Conservation (phyloP, 2,329 filamentous ascomycete species). For the Cryphonectria naterciae region DNA sequence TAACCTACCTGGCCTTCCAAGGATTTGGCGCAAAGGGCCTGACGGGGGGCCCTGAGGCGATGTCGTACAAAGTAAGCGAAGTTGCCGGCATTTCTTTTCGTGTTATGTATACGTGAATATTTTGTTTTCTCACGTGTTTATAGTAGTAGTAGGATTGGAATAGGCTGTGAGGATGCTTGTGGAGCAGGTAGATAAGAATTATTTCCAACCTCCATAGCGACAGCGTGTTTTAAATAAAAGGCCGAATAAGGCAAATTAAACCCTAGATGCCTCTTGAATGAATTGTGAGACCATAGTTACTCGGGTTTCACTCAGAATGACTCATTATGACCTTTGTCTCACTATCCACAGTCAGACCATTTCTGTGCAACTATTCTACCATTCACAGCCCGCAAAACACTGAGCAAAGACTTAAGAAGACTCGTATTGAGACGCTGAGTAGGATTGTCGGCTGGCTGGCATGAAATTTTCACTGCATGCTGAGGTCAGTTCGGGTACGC, state of each 20-base stretch:
- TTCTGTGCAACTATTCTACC: not conserved
- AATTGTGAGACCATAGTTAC: not conserved
- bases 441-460: not conserved
- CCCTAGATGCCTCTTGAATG: not conserved
- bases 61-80: constrained; percentile 47
- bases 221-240: not conserved
- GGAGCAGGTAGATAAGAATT: not conserved
- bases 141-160: not conserved
- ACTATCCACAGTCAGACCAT: not conserved
- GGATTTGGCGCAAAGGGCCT: constrained; percentile 38
- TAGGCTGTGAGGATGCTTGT: not conserved
- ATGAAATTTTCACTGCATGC: not conserved
- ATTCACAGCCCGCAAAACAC: not conserved
- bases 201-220: not conserved
- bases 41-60: constrained; percentile 41
- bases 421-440: not conserved
- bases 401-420: not conserved
- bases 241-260: not conserved
- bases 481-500: not conserved
- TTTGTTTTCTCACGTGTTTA: not conserved
- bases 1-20: constrained; percentile 36
- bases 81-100: constrained; percentile 25
- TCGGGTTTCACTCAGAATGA: not conserved
- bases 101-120: not conserved
- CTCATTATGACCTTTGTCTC: constrained; percentile 8